These are phyloP conservation scores for Priceomyces carsonii DNA, from an alignment of 805 yeast genomes.

Conservation along the genomic window DNA sequence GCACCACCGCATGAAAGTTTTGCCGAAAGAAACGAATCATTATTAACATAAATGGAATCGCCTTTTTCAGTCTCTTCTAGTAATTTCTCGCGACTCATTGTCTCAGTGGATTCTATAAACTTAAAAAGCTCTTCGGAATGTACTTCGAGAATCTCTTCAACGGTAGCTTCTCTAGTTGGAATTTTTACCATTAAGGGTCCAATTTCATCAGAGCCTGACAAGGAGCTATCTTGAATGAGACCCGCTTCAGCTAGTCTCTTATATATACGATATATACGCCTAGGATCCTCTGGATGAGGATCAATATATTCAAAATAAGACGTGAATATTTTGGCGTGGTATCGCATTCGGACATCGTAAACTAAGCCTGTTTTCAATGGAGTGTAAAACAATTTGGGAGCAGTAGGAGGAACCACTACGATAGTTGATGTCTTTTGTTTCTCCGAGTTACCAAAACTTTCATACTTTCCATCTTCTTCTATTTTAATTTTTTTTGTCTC, in stretches of 20 bases:
- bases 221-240: constrained; percentile 72
- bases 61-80: constrained; percentile 85
- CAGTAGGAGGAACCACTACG: constrained; percentile 54
- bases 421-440: constrained; percentile 8
- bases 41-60: constrained; percentile 93
- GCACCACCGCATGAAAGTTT: constrained; percentile 95
- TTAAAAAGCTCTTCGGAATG: constrained; percentile 81
- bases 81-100: constrained; percentile 75
- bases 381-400: constrained; percentile 68
- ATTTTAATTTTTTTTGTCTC: constrained; percentile 11
- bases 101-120: constrained; percentile 70
- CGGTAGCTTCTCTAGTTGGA: constrained; percentile 86
- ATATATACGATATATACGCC: constrained; percentile 91
- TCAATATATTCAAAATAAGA: constrained; percentile 92
- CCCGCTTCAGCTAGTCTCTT: constrained; percentile 95
- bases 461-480: constrained; percentile 7
- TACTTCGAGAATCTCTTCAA: constrained; percentile 82
- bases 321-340: constrained; percentile 92
- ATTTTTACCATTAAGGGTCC: constrained; percentile 88
- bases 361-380: constrained; percentile 90
- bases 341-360: constrained; percentile 96
- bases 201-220: constrained; percentile 70
- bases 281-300: constrained; percentile 99
- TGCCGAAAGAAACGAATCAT: constrained; percentile 85
- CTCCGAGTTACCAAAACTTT: neutral